Evolutionary conservation across 2,329 filamentous ascomycete genomes (phyloP).

Genomic region (Tetracladium maxilliforme): DNA sequence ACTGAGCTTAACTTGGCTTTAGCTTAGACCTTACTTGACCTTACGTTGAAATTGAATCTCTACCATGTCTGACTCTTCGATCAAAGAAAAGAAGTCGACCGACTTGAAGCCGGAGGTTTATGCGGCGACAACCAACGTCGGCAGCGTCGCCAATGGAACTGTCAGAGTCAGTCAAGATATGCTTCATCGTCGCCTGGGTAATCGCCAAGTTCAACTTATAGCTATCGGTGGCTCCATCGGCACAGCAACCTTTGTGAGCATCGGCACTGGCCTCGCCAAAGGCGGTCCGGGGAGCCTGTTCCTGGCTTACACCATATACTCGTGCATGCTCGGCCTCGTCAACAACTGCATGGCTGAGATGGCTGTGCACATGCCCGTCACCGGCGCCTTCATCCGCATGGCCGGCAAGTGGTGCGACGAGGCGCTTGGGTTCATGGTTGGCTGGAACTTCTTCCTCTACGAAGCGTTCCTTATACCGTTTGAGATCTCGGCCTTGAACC

Average conservation of each 20-base stretch:
- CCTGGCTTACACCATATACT: conserved; percentile 42
- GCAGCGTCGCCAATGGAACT: too few relatives aligned
- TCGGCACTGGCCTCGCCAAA: conserved; percentile 36
- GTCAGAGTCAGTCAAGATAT: conserved; percentile 3
- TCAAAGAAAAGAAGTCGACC: too few relatives aligned
- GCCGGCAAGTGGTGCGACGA: conserved; percentile 53
- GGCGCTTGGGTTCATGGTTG: conserved; percentile 41
- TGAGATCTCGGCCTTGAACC: conserved; percentile 23
- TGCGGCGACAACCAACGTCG: too few relatives aligned
- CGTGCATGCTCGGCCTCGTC: conserved; percentile 38
- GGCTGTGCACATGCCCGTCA: conserved; percentile 45
- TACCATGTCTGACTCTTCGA: too few relatives aligned
- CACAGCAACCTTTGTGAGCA: conserved; percentile 44
- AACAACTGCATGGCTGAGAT: conserved; percentile 55
- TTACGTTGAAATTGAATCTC: too few relatives aligned
- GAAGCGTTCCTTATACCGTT: conserved; percentile 24
- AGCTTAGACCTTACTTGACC: too few relatives aligned
- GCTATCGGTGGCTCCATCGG: conserved; percentile 43
- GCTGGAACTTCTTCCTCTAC: conserved; percentile 27
- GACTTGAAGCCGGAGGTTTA: too few relatives aligned
- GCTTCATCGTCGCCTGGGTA: conserved; percentile 32
- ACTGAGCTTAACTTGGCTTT: too few relatives aligned
- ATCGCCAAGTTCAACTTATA: conserved; percentile 42
- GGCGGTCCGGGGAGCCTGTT: conserved; percentile 38
- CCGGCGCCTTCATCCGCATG: conserved; percentile 48